Evolutionary conservation across 108 stramenopile species (phyloP).

Genomic region (Schizochytrium sp.): DNA sequence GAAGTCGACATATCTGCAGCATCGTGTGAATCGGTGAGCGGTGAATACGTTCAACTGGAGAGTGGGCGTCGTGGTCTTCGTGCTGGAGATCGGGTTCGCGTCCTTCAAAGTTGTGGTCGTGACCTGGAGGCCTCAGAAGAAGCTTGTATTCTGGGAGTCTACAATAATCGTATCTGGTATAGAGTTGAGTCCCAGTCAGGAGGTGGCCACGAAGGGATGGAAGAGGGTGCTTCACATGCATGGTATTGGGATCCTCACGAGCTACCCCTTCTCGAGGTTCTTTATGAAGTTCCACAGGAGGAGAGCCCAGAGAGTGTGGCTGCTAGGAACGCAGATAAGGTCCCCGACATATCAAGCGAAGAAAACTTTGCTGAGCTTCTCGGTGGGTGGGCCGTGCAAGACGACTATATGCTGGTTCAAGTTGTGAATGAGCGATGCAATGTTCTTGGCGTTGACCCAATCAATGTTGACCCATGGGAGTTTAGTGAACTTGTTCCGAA

Average conservation of each 20-base stretch:
- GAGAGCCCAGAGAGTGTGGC: conserved; percentile 66
- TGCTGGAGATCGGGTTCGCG: conserved; percentile 85
- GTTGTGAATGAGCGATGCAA: conserved; percentile 62
- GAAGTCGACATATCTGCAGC: conserved; percentile 83
- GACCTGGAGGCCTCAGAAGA: conserved; percentile 89
- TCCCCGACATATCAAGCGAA: conserved; percentile 66
- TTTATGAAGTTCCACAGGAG: conserved; percentile 73
- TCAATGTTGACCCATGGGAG: not conserved
- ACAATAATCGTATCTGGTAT: conserved; percentile 85
- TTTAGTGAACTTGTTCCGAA: not conserved
- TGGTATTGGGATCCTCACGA: conserved; percentile 75
- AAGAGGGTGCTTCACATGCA: conserved; percentile 54
- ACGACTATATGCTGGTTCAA: conserved; percentile 66
- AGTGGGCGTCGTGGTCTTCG: conserved; percentile 20
- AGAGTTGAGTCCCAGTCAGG: conserved; percentile 60
- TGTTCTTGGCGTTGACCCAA: conserved; percentile 36
- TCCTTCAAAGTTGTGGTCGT: conserved; percentile 85
- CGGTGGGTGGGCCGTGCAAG: conserved; percentile 59
- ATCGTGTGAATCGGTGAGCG: conserved; percentile 85
- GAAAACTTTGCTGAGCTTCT: conserved; percentile 7
- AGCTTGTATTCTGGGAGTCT: conserved; percentile 87
- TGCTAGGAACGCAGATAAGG: conserved; percentile 61
- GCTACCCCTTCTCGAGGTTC: conserved; percentile 80
- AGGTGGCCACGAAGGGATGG: conserved; percentile 62
- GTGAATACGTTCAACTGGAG: conserved; percentile 60